Evolutionary conservation across 176 grass and related monocot genomes (phyloP), one percentile per base, ranked within the genome.

Genomic region (Panicum miliaceum): DNA sequence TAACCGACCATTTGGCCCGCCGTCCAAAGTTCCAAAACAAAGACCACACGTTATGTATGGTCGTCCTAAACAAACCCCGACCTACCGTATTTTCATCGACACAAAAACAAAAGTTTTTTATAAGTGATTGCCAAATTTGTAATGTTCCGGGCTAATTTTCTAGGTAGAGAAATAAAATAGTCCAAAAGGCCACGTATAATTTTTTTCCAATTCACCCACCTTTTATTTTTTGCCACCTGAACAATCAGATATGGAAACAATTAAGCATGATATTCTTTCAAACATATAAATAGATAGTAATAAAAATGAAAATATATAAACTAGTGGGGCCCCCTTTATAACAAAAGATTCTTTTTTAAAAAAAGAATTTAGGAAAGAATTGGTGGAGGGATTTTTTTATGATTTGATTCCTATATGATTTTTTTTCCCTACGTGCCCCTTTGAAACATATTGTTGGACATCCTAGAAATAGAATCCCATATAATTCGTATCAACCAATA

Each of bases 11-110:
- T 25, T 52, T 29, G 16, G 29, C 38, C 27, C 47, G 6, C 15
- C 35, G 8, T 32, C 58, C 66, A 73, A 63, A 6, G 65, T 69
- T n/a, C n/a, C 45, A 65, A 48, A 48, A 56, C 36, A 84, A 79
- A 59, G 20, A 58, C 81, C 23, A 58, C 34, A 54, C 26, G 13
- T 84, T 11, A 50, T 9, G 14, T 43, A 59, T 16, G 36, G 59
- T 6, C 52, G 7, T 37, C 26, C 40, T 53, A 15, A 59, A 11
- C 53, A 67, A 52, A 48, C 63, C 14, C 34, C 48, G 53, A 69
- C 29, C 42, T 72, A 29, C 27, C 51, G 12, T 37, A 15, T 60
- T 68, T 38, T 67, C 9, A 0, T 41, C 12, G 23, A 18, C 69
- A 29, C 8, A 13, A 75, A 12, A 68, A 23, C 42, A 6, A 14